These are phyloP conservation scores for Dryas octopetala DNA, from an alignment of 306 rosid genomes.

Conservation along the genomic window DNA sequence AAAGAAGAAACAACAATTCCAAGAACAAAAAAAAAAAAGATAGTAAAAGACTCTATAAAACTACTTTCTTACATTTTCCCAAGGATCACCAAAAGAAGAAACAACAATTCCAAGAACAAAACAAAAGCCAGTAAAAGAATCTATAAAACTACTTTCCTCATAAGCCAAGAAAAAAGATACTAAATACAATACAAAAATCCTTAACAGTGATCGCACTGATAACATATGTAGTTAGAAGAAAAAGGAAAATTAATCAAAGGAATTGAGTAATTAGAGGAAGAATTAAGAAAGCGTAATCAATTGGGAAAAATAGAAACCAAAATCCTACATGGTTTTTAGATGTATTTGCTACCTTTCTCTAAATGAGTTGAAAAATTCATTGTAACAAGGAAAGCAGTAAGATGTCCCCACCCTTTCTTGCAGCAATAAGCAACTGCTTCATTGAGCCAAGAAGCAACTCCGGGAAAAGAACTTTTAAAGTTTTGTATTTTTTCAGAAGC, in stretches of 20 bases:
- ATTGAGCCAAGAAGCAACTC: constrained; percentile 90
- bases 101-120: neutral
- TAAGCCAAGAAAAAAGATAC: neutral
- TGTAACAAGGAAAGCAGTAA: constrained; percentile 2
- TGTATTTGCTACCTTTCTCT: constrained; percentile 12
- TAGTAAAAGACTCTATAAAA: neutral
- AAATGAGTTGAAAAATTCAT: constrained; percentile 14
- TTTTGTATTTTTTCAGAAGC: constrained; percentile 78
- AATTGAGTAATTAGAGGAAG: neutral
- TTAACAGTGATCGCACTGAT: neutral
- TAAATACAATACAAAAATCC: neutral
- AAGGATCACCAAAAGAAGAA: neutral
- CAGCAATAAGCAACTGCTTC: constrained; percentile 73
- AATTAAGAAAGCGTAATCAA: neutral
- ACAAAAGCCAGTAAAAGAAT: neutral
- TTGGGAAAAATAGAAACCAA: neutral
- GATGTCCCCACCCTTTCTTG: constrained; percentile 69
- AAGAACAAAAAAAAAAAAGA: neutral
- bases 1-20: neutral
- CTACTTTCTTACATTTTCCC: neutral
- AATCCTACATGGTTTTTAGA: constrained; percentile 2
- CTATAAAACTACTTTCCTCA: neutral
- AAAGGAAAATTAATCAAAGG: neutral
- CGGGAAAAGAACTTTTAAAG: constrained; percentile 83
- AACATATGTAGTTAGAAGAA: neutral